phyloP scores from a whole-genome alignment of 805 yeast genomes.

The Sugiyamaella boreocaroliniensis region DNA sequence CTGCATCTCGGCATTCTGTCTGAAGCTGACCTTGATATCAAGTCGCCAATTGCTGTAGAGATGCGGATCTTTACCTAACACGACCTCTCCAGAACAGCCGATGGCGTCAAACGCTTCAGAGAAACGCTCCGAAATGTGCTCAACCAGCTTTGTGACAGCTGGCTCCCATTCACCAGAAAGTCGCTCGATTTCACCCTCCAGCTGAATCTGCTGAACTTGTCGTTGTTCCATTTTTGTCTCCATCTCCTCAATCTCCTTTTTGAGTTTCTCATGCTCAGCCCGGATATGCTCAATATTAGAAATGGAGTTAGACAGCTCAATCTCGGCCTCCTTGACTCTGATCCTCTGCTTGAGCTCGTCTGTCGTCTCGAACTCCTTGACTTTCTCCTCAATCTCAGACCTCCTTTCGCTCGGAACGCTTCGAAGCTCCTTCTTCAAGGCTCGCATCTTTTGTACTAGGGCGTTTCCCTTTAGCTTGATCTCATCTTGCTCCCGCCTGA shows the following conservation, averaged over 20 bases:
- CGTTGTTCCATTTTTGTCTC: constrained; percentile 14
- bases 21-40: constrained; percentile 76
- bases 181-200: constrained; percentile 34
- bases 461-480: constrained; percentile 7
- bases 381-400: background rate
- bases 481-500: constrained; percentile 5
- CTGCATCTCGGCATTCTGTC: constrained; percentile 66
- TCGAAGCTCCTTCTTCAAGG: background rate
- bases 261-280: constrained; percentile 40
- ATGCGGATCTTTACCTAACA: constrained; percentile 42
- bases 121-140: constrained; percentile 56
- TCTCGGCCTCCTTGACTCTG: background rate
- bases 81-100: constrained; percentile 83
- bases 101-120: constrained; percentile 59
- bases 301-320: constrained; percentile 1
- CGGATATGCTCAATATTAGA: constrained; percentile 1
- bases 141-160: constrained; percentile 46
- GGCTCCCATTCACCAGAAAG: constrained; percentile 54
- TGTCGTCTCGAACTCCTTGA: background rate
- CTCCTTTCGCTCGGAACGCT: background rate
- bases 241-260: constrained; percentile 33
- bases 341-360: constrained; percentile 4
- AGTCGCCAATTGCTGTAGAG: constrained; percentile 72
- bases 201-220: constrained; percentile 15
- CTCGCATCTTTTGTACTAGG: constrained; percentile 6